These are phyloP conservation scores for Ophioceras dolichostomum DNA, from an alignment of 2,329 filamentous ascomycete genomes.

Conservation along the genomic window DNA sequence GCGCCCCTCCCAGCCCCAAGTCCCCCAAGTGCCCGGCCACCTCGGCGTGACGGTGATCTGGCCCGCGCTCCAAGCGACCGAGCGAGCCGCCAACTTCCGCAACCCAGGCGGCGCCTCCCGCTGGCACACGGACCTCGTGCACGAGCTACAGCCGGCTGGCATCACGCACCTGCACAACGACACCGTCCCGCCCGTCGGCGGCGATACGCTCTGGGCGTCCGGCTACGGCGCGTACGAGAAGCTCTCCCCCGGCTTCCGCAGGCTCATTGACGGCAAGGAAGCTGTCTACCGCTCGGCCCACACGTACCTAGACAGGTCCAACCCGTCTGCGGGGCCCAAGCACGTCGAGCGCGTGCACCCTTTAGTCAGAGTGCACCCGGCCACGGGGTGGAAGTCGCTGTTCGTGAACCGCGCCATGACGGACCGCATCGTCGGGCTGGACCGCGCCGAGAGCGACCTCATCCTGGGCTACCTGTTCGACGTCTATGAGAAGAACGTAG, in stretches of 20 bases:
- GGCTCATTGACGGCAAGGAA: slow-evolving; percentile 53
- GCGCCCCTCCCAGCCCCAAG: slow-evolving; percentile 65
- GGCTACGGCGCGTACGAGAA: slow-evolving; percentile 65
- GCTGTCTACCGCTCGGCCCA: slow-evolving; percentile 57
- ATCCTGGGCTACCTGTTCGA: slow-evolving; percentile 56
- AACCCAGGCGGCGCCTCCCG: slow-evolving; percentile 53
- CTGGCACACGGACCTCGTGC: slow-evolving; percentile 62
- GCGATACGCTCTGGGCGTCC: slow-evolving; percentile 62
- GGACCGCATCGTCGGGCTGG: slow-evolving; percentile 53
- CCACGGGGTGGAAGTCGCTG: slow-evolving; percentile 59
- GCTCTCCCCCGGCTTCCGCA: slow-evolving; percentile 56
- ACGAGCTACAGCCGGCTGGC: slow-evolving; percentile 58
- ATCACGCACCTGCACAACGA: slow-evolving; percentile 61
- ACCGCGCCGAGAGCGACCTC: slow-evolving; percentile 55
- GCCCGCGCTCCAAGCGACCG: slow-evolving; percentile 54
- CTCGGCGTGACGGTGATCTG: slow-evolving; percentile 55
- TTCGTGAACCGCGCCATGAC: slow-evolving; percentile 64
- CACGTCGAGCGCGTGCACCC: slow-evolving; percentile 57
- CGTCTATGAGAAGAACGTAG: slow-evolving; percentile 56
- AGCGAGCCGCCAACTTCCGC: slow-evolving; percentile 48
- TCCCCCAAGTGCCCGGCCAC: slow-evolving; percentile 55
- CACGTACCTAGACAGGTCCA: slow-evolving; percentile 51
- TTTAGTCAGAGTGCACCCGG: slow-evolving; percentile 57
- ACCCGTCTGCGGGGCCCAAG: slow-evolving; percentile 49
- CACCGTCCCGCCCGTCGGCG: slow-evolving; percentile 50